Base-by-base conservation (phyloP, 495 filamentous ascomycete genomes). In the Achaetomiella virescens region DNA sequence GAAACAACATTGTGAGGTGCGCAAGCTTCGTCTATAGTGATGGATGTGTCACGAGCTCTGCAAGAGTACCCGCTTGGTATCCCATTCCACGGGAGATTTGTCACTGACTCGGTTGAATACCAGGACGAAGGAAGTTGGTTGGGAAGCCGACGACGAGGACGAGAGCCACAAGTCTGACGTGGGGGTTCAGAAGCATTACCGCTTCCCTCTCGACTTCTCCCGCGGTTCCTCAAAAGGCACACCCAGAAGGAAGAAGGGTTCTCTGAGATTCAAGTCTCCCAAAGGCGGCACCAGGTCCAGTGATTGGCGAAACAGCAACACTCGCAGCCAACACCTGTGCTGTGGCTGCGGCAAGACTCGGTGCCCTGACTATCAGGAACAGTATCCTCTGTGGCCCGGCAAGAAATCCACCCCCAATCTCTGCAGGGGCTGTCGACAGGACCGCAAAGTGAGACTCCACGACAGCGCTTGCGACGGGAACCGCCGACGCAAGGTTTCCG, bases 321-420 rank as follows among this genome's bases (percentile, higher is more conserved):
- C 2, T 9, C 14, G 14, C 14, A 27, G n/a, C 14, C 9, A 14
- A 15, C 57, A 60, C 22, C 12, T 15, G 20, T 74, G 71, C 54
- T 62, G 54, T 6, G 49, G 52, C 15, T 74, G 71, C 56, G 65
- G 63, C 35, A 57, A 50, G 22, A 36, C 63, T 14, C 58, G 63
- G 17, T 69, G 68, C 0, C 46, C 52, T 21, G 57, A 52, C 18
- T 71, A 67, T 40, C 63, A 69, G 21, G 11, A 57, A 0, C 55
- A 65, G 8, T 37, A 70, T 42, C 68, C 65, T 3, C 10, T 29
- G 3, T 31, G 14, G 22, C 1, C 0, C 6, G 44, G 35, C 35
- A 18, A 18, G n/a, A 5, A 2, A 0, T 21, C 35, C 8, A 57
- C 67, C 2, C 60, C 59, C 20, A 67, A 50, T 29, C 66, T 67